A percentile compares a stretch with the other conserved stretches of the same genome.
Evolutionary conservation across 257 asterid species (phyloP).

Genomic region (Jasminum sambac): DNA sequence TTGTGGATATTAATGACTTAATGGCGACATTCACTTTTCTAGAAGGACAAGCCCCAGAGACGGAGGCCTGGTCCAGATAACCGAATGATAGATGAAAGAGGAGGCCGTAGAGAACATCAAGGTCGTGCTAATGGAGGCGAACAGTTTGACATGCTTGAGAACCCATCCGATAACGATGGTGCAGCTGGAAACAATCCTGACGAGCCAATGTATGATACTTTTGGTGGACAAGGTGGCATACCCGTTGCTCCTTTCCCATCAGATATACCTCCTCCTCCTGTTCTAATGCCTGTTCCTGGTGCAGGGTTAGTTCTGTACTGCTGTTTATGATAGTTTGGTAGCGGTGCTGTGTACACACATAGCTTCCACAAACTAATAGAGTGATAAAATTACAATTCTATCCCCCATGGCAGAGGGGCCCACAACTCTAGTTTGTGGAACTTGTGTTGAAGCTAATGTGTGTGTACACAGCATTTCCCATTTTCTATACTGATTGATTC

Average conservation of each 20-base stretch:
- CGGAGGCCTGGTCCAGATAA: slow-evolving; percentile 69
- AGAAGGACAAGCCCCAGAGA: slow-evolving; percentile 79
- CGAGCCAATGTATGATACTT: slow-evolving; percentile 78
- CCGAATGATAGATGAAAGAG: slow-evolving; percentile 80
- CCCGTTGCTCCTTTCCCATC: slow-evolving; percentile 72
- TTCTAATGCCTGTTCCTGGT: slow-evolving; percentile 99
- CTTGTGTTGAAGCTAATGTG: too few species aligned
- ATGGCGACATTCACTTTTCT: slow-evolving; percentile 29
- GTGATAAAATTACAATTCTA: too few species aligned
- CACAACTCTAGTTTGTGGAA: too few species aligned
- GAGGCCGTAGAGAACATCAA: slow-evolving; percentile 67
- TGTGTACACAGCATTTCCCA: too few species aligned
- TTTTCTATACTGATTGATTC: neutral
- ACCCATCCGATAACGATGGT: slow-evolving; percentile 54
- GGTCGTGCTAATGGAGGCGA: slow-evolving; percentile 63
- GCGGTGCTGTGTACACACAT: too few species aligned
- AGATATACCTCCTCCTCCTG: slow-evolving; percentile 79
- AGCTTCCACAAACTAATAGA: too few species aligned
- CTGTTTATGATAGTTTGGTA: neutral
- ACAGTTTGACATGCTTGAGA: slow-evolving; percentile 68
- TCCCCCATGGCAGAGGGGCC: too few species aligned
- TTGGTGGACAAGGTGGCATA: slow-evolving; percentile 84
- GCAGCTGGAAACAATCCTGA: slow-evolving; percentile 62
- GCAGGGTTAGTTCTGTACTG: slow-evolving; percentile 70
- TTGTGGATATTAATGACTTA: slow-evolving; percentile 15